These are phyloP conservation scores for Garcia nutans DNA, from an alignment of 345 rosid species.

Conservation along the genomic window DNA sequence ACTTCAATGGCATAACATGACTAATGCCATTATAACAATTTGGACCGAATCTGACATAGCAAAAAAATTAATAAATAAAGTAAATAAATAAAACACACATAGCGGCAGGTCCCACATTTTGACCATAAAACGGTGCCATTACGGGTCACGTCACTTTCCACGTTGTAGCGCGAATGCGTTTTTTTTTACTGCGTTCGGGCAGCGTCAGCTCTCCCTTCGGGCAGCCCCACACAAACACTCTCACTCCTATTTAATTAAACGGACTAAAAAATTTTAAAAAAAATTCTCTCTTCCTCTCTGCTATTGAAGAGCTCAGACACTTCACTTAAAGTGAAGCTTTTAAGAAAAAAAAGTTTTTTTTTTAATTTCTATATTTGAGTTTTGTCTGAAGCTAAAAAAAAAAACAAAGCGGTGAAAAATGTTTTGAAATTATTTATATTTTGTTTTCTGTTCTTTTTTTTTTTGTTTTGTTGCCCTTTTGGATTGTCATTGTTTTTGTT, in stretches of 20 bases:
- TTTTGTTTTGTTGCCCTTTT: background rate
- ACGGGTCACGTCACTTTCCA: constrained; percentile 58
- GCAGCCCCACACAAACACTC: constrained; percentile 30
- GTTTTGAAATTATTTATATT: background rate
- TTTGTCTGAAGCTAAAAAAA: too few relatives aligned
- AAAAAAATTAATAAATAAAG: background rate
- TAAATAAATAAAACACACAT: background rate
- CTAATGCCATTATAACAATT: background rate
- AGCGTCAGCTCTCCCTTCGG: constrained; percentile 59
- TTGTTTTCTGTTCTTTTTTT: background rate
- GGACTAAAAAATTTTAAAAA: too few relatives aligned
- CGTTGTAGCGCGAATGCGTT: constrained; percentile 41
- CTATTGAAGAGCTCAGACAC: background rate
- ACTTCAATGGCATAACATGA: background rate
- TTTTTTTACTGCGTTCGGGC: constrained; percentile 56
- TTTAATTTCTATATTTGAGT: too few relatives aligned
- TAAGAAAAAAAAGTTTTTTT: too few relatives aligned
- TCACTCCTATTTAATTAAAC: constrained; percentile 12
- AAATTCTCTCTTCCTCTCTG: background rate
- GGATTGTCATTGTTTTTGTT: background rate
- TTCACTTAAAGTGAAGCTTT: constrained; percentile 9
- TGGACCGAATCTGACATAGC: constrained; percentile 41
- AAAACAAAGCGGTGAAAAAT: background rate
- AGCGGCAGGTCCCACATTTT: constrained; percentile 18
- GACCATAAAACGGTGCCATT: constrained; percentile 31